phyloP scores from a whole-genome alignment of 164 flowering plant species.

The Aristolochia fimbriata region DNA sequence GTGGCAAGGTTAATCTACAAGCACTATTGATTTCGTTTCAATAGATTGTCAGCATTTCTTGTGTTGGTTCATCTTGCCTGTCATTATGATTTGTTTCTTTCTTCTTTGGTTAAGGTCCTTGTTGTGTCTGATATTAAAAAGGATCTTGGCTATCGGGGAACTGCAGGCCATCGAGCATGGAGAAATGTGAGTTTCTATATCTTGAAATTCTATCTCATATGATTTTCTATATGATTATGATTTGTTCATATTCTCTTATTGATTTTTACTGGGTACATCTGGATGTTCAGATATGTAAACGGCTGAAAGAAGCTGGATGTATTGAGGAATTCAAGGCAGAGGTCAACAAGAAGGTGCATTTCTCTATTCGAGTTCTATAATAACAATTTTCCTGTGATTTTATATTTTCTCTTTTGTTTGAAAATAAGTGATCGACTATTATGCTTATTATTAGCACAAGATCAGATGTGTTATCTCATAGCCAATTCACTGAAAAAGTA shows the following conservation, averaged over 20 bases:
- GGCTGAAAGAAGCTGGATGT: conserved; percentile 56
- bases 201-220: too few relatives aligned
- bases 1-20: conserved; percentile 49
- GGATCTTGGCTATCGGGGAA: conserved; percentile 58
- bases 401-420: too few relatives aligned
- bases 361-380: too few relatives aligned
- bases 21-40: background rate
- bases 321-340: conserved; percentile 64
- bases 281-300: conserved; percentile 38
- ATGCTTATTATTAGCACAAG: too few relatives aligned
- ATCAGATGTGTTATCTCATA: too few relatives aligned
- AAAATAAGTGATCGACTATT: too few relatives aligned
- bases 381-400: too few relatives aligned
- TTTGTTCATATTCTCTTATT: background rate
- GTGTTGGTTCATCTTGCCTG: conserved; percentile 1
- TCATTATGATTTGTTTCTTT: background rate
- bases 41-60: background rate
- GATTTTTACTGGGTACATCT: background rate
- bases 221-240: too few relatives aligned
- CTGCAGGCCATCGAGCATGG: conserved; percentile 68
- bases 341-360: conserved; percentile 56
- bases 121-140: conserved; percentile 71
- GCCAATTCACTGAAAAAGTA: too few relatives aligned
- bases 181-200: conserved; percentile 40
- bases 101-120: conserved; percentile 45